phyloP scores from a whole-genome alignment of 805 yeast species.

The Teunomyces gatunensis region DNA sequence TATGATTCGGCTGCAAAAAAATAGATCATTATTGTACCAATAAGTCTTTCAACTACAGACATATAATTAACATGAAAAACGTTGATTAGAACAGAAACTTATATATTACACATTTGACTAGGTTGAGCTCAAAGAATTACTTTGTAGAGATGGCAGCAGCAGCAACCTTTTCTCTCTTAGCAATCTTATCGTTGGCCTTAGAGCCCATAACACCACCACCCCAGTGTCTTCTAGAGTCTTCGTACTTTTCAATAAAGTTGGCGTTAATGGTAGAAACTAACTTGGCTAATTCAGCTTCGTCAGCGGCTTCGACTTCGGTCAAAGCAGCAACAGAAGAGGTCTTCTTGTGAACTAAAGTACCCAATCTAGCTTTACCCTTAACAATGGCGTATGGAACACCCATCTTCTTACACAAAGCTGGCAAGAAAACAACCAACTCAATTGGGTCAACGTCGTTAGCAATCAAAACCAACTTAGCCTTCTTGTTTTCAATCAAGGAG shows the following conservation, averaged over 20 bases:
- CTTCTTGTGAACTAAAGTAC: slow-evolving; percentile 85
- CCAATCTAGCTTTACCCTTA: slow-evolving; percentile 47
- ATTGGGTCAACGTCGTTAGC: slow-evolving; percentile 99
- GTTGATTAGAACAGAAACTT: slow-evolving; percentile 1
- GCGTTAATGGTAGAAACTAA: slow-evolving; percentile 89
- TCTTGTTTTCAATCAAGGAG: slow-evolving; percentile 95
- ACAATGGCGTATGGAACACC: slow-evolving; percentile 76
- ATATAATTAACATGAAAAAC: neutral
- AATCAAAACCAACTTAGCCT: slow-evolving; percentile 93
- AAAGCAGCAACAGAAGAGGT: slow-evolving; percentile 96
- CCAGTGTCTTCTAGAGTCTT: slow-evolving; percentile 97
- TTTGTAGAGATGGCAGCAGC: slow-evolving; percentile 20
- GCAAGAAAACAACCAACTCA: slow-evolving; percentile 94
- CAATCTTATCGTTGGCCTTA: slow-evolving; percentile 84
- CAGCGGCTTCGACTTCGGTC: slow-evolving; percentile 92
- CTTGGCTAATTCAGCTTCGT: slow-evolving; percentile 91
- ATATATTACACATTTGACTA: neutral
- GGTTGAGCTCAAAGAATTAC: slow-evolving; percentile 1
- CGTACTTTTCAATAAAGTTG: slow-evolving; percentile 91
- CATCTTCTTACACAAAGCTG: slow-evolving; percentile 99
- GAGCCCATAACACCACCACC: slow-evolving; percentile 99
- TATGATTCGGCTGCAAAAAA: neutral
- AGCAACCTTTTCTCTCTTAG: slow-evolving; percentile 66
- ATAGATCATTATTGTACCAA: no score
- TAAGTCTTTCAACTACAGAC: no score